These are phyloP conservation scores for Lotus japonicus DNA, from an alignment of 306 rosid genomes.

Conservation along the genomic window DNA sequence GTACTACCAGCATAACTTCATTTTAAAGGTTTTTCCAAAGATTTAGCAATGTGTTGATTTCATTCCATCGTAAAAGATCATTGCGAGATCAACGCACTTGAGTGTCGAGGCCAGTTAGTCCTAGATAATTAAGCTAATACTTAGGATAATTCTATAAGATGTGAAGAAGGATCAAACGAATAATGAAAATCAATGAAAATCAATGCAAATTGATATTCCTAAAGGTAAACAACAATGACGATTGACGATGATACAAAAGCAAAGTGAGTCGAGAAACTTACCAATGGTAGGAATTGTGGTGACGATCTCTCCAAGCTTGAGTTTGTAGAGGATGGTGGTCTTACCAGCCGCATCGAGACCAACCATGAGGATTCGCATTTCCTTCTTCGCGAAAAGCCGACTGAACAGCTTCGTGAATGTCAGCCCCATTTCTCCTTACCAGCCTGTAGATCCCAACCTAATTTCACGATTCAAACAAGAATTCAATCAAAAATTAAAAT, in stretches of 20 bases:
- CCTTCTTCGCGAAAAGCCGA: constrained; percentile 98
- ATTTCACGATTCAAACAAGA: not conserved
- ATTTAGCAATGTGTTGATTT: not conserved
- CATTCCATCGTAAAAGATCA: not conserved
- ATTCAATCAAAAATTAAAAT: not conserved
- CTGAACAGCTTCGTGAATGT: constrained; percentile 98
- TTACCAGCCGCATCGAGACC: constrained; percentile 99
- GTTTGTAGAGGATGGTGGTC: constrained; percentile 98
- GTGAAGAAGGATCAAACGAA: not conserved
- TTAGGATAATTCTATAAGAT: not conserved
- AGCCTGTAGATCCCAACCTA: constrained; percentile 38
- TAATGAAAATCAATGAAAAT: not conserved
- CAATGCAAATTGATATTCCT: not conserved
- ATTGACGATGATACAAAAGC: not conserved
- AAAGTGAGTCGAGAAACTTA: constrained; percentile 32
- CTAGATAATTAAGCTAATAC: not conserved
- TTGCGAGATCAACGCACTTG: not conserved
- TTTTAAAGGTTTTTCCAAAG: not conserved
- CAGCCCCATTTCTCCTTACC: constrained; percentile 74
- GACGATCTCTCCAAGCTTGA: constrained; percentile 99
- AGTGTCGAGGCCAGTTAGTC: not conserved
- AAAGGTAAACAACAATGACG: not conserved
- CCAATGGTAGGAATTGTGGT: constrained; percentile 98
- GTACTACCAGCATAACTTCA: not conserved
- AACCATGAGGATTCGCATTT: constrained; percentile 99